These are phyloP conservation scores for Blastocystis sp. DNA, from an alignment of 352 stramenopile genomes.

Conservation along the genomic window DNA sequence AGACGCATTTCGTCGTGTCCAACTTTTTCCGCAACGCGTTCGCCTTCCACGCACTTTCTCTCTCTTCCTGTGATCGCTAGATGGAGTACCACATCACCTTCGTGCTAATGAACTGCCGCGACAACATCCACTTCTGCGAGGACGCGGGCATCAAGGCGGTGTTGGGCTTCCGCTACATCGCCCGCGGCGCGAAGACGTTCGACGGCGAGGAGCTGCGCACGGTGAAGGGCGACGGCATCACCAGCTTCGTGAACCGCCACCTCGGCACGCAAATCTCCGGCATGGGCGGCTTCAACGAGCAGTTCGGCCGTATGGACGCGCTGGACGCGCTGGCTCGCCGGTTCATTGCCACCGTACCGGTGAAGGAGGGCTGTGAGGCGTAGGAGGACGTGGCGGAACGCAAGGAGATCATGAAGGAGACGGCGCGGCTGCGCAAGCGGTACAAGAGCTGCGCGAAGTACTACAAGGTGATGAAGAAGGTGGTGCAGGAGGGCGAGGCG, in stretches of 20 bases:
- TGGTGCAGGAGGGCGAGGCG: conserved; percentile 6
- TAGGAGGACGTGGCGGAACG: not conserved
- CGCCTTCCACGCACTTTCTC: conserved; percentile 25
- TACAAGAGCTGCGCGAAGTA: conserved; percentile 15
- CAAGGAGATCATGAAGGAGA: conserved; percentile 21
- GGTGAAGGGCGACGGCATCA: conserved; percentile 29
- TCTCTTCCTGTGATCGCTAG: not conserved
- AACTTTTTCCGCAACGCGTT: conserved; percentile 45
- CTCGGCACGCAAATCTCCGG: conserved; percentile 3
- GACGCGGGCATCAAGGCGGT: conserved; percentile 11
- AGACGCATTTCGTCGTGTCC: conserved; percentile 33
- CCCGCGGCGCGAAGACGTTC: not conserved
- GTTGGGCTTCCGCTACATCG: conserved; percentile 21
- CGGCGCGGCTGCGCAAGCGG: conserved; percentile 5
- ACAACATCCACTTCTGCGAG: not conserved
- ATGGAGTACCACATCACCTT: conserved; percentile 22
- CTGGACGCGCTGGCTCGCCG: conserved; percentile 36
- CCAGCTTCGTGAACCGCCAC: conserved; percentile 33
- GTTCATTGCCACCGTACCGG: conserved; percentile 24
- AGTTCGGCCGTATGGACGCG: conserved; percentile 17
- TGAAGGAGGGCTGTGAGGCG: not conserved
- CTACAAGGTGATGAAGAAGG: conserved; percentile 53
- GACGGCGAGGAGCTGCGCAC: conserved; percentile 40
- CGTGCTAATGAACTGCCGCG: conserved; percentile 26
- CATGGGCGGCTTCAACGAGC: conserved; percentile 40